These are phyloP conservation scores for Bretschneidera sinensis DNA, from an alignment of 345 rosid genomes.

Conservation along the genomic window DNA sequence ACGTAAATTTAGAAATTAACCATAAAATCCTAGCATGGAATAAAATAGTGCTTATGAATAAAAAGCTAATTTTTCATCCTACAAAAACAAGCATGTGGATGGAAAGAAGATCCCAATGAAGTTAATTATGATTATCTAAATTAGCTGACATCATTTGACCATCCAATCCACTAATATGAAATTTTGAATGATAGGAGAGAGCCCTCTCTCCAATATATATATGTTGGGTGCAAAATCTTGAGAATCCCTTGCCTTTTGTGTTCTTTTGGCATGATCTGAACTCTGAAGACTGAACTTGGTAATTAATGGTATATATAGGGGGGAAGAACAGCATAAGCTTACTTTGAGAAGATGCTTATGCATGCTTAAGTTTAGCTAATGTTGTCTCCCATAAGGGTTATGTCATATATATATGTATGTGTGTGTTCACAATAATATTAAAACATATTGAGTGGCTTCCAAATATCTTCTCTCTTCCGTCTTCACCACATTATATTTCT, in stretches of 20 bases:
- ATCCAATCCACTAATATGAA: conserved; percentile 1
- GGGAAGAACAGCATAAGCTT: conserved; percentile 16
- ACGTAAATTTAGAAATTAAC: too few relatives aligned
- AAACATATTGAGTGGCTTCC: conserved; percentile 28
- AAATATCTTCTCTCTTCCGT: conserved; percentile 15
- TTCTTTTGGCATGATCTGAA: conserved; percentile 11
- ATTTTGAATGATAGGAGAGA: conserved; percentile 17
- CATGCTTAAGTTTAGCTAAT: conserved; percentile 24
- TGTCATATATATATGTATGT: too few relatives aligned
- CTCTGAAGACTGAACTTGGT: background rate
- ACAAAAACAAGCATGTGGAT: conserved; percentile 21
- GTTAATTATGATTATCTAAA: conserved; percentile 6
- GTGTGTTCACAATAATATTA: conserved; percentile 12
- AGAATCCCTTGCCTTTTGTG: conserved; percentile 37
- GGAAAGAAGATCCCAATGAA: conserved; percentile 38
- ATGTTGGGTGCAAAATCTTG: conserved; percentile 33
- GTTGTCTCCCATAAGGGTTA: conserved; percentile 36
- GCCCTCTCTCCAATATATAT: conserved; percentile 25
- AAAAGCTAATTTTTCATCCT: conserved; percentile 7
- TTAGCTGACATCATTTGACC: conserved; percentile 24
- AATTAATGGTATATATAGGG: conserved; percentile 6
- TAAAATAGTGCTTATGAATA: background rate
- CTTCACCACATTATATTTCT: background rate
- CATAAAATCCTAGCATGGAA: too few relatives aligned
- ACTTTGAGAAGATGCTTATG: conserved; percentile 22